A percentile compares a stretch with the other conserved stretches of the same genome.
Conservation (phyloP, 2,329 filamentous ascomycete genomes). For the Claviceps purpurea region DNA sequence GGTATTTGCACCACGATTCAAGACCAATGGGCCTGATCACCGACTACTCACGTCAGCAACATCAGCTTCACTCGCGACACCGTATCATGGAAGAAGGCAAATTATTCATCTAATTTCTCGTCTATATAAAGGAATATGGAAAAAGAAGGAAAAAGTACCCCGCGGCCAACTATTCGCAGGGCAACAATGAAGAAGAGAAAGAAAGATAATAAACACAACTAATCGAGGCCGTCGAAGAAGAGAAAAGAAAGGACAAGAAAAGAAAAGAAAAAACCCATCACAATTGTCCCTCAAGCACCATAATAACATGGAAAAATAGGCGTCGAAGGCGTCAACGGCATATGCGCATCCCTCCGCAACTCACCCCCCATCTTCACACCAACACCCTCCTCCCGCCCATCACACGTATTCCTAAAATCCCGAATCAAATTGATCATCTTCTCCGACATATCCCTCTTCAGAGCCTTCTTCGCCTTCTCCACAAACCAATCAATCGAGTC, state of each 20-base stretch:
- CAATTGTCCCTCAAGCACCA: background rate
- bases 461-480: constrained; percentile 1
- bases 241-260: background rate
- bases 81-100: no score
- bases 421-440: constrained; percentile 3
- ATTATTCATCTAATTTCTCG: no score
- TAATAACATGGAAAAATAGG: constrained; percentile 4
- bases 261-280: background rate
- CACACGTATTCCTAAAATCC: constrained; percentile 1
- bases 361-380: background rate
- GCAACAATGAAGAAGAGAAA: no score
- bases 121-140: no score
- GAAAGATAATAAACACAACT: no score
- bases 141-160: no score
- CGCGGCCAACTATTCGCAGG: no score
- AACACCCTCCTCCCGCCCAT: background rate
- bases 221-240: background rate
- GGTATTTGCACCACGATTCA: no score
- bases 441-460: constrained; percentile 3
- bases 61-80: no score
- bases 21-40: no score
- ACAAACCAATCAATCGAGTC: constrained; percentile 14
- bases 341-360: background rate
- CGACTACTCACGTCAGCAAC: no score
- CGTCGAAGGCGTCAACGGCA: background rate